phyloP scores from a whole-genome alignment of 2,329 filamentous ascomycete species.

The Talaromyces piceae region DNA sequence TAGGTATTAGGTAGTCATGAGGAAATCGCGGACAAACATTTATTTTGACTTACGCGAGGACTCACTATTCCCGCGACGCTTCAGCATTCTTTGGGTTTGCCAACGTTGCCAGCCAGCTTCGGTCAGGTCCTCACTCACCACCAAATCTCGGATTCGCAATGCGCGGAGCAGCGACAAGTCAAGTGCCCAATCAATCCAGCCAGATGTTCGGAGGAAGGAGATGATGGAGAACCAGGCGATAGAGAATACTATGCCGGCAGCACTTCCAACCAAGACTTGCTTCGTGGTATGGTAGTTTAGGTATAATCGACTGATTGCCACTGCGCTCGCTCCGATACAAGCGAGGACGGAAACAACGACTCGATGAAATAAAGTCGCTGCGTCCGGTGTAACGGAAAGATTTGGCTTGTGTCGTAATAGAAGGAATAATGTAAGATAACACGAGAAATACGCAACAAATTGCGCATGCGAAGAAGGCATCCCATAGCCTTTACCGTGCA shows the following conservation, averaged over 20 bases:
- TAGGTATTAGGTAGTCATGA: neutral
- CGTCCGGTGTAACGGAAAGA: conserved; percentile 35
- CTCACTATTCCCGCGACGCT: conserved; percentile 19
- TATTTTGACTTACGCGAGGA: conserved; percentile 22
- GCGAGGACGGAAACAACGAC: conserved; percentile 50
- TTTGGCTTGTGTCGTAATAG: conserved; percentile 67
- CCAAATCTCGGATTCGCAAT: conserved; percentile 71
- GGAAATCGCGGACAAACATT: conserved; percentile 3
- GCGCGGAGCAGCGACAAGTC: conserved; percentile 57
- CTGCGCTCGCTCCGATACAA: conserved; percentile 55
- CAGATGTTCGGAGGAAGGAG: conserved; percentile 55
- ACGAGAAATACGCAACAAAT: conserved; percentile 85
- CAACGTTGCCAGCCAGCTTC: conserved; percentile 94
- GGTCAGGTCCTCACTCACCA: conserved; percentile 78
- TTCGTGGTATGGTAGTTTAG: conserved; percentile 83
- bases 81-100: conserved; percentile 50
- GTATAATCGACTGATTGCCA: conserved; percentile 80
- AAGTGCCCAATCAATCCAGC: conserved; percentile 65
- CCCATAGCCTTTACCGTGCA: conserved; percentile 87
- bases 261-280: conserved; percentile 76
- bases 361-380: conserved; percentile 47
- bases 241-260: conserved; percentile 64
- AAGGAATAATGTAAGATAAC: conserved; percentile 78
- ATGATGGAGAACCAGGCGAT: conserved; percentile 72
- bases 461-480: conserved; percentile 97